phyloP scores from a whole-genome alignment of 306 rosid species.

The Trifolium repens region DNA sequence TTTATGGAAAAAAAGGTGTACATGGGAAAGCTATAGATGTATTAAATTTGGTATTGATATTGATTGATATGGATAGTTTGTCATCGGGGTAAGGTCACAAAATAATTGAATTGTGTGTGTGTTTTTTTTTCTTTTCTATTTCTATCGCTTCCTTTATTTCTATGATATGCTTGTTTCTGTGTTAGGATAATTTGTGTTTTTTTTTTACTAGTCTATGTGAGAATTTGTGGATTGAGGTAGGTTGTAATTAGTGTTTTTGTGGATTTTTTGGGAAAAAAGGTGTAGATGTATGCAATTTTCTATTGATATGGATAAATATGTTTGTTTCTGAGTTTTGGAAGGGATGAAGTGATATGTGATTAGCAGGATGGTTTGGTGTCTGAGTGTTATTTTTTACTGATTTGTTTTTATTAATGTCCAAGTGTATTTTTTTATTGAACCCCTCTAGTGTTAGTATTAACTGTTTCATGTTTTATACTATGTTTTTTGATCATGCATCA shows the following conservation, averaged over 20 bases:
- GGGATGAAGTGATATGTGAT: neutral
- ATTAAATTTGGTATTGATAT: neutral
- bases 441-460: neutral
- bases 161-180: neutral
- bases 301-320: too few relatives aligned
- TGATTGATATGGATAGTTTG: neutral
- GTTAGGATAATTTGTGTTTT: neutral
- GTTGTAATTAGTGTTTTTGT: too few relatives aligned
- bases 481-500: neutral
- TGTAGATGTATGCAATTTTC: too few relatives aligned
- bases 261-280: too few relatives aligned
- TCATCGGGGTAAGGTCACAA: neutral
- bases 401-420: neutral
- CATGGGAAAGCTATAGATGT: neutral
- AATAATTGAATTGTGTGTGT: neutral
- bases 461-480: neutral
- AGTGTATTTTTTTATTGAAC: constrained; percentile 9
- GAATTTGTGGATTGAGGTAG: neutral
- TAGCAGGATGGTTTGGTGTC: neutral
- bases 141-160: neutral
- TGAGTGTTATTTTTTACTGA: neutral
- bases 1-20: neutral
- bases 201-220: constrained; percentile 15
- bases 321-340: constrained; percentile 12
- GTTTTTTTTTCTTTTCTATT: neutral